Percentiles rank a stretch among this genome's conserved stretches.
Conservation (phyloP, 768 basidiomycete species). For the Phlegmacium glaucopus region DNA sequence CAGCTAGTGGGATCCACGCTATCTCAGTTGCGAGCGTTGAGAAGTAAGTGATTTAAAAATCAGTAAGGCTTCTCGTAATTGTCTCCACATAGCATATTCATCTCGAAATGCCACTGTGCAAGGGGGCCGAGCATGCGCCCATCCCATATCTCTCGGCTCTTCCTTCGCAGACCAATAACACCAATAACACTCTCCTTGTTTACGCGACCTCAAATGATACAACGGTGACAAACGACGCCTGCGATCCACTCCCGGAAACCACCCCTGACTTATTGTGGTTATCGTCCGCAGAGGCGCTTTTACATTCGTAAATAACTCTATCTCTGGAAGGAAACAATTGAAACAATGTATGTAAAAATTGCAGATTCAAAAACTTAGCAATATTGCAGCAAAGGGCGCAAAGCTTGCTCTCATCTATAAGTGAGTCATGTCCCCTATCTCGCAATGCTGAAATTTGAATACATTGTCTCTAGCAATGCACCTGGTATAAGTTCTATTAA, state of each 20-base stretch:
- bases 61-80: not conserved
- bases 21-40: conserved; percentile 55
- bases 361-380: conserved; percentile 45
- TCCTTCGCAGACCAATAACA: conserved; percentile 32
- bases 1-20: conserved; percentile 53
- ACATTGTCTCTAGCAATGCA: conserved; percentile 37
- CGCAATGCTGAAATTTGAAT: not conserved
- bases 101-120: conserved; percentile 46
- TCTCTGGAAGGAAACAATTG: not conserved
- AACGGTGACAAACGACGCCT: conserved; percentile 52
- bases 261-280: conserved; percentile 53
- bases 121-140: conserved; percentile 37
- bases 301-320: conserved; percentile 36
- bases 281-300: conserved; percentile 59
- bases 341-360: not conserved
- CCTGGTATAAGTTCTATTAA: conserved; percentile 39
- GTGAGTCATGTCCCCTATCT: conserved; percentile 28
- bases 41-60: conserved; percentile 33
- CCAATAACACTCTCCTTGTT: conserved; percentile 45
- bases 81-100: conserved; percentile 32
- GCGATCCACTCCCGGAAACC: conserved; percentile 46
- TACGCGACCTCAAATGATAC: conserved; percentile 54
- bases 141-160: conserved; percentile 41
- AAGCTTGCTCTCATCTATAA: conserved; percentile 48
- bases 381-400: conserved; percentile 51